Evolutionary conservation across 2,329 filamentous ascomycete genomes (phyloP), one percentile per base, ranked within the genome.

Genomic region (Fusarium annulatum): DNA sequence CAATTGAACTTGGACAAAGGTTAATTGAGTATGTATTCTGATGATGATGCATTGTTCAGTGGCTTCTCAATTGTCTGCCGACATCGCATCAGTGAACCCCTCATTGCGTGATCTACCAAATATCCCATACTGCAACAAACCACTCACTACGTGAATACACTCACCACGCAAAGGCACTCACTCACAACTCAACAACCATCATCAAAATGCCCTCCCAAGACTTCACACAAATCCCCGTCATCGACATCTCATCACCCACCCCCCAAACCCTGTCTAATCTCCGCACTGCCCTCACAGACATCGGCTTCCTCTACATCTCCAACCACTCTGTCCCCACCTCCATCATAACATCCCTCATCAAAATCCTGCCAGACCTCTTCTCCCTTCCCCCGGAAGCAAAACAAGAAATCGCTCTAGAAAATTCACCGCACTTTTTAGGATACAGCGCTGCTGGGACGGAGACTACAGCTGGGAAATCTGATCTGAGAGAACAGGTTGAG

Each of bases 341-440:
- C 84, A 1, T 33, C 72, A 4, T 15, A 79, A 76, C 5, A 82
- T 85, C 26, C n/a, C 77, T 89, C 12, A 79, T 84, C 4, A 64
- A 77, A 12, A 76, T 79, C 12, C 78, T 88, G 6, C 86, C 86
- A 3, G 43, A 28, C 0, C 80, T 88, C 9, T 89, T 89, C 69
- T 74, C 78, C 3, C 79, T 88, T 3, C 71, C 82, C 0, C 56
- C 74, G 2, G 69, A 75, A 5, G 76, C 79, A 10, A 89, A 88
- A 64, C 76, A 77, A 1, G 73, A 73, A 4, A 77, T 88, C 15
- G 84, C 84, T 0, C 80, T 88, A 23, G 79, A 83, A 33, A 87
- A 89, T 33, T 90, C 87, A 3, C 88, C 89, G 15, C 89, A 90
- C 76, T 90, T 91, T 63, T 81, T 91, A 5, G 89, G 89, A 1